Conservation (phyloP, 345 rosid species). For the Salix arbutifolia region DNA sequence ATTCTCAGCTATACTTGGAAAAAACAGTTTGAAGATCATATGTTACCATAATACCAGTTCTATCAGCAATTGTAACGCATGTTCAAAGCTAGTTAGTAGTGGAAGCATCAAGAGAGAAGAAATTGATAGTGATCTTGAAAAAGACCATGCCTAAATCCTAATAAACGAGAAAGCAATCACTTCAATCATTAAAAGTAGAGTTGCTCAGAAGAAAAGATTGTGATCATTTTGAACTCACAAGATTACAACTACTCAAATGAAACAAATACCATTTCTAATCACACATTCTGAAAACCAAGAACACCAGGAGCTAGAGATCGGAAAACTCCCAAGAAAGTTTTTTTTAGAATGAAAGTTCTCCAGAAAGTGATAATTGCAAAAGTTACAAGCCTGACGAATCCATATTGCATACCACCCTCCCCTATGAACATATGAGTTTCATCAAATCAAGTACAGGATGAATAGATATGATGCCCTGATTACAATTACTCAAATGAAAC, state of each 20-base stretch:
- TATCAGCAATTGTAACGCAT: too few relatives aligned
- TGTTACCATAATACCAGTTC: too few relatives aligned
- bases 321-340: not conserved
- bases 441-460: too few relatives aligned
- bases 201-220: not conserved
- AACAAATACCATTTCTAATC: not conserved
- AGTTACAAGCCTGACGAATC: not conserved
- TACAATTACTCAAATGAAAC: not conserved
- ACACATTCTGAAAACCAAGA: not conserved
- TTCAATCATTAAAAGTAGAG: not conserved
- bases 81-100: too few relatives aligned
- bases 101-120: too few relatives aligned
- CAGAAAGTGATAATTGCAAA: not conserved
- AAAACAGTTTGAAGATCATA: too few relatives aligned
- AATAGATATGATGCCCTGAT: too few relatives aligned
- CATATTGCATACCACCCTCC: not conserved
- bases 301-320: too few relatives aligned
- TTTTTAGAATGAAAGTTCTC: too few relatives aligned
- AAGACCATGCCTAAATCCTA: too few relatives aligned
- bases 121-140: too few relatives aligned
- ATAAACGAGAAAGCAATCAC: not conserved
- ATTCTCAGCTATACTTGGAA: too few relatives aligned
- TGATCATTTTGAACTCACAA: not conserved
- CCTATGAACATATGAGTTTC: not conserved
- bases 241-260: not conserved